These are phyloP conservation scores for Porogramme epimiltina DNA, from an alignment of 1,284 basidiomycete species.

Conservation along the genomic window DNA sequence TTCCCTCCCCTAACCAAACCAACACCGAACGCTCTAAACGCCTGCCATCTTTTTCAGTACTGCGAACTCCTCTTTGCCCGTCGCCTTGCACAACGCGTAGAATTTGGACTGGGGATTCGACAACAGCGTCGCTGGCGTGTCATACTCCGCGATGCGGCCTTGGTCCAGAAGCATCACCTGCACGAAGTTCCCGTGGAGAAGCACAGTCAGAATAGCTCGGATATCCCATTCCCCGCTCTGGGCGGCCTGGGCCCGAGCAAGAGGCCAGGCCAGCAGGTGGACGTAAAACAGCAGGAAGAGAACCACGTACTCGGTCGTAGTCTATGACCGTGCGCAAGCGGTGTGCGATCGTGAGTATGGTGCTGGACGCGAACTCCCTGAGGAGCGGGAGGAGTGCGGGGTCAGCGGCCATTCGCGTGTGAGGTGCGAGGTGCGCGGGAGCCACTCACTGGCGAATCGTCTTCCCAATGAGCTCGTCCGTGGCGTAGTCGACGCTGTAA, in stretches of 20 bases:
- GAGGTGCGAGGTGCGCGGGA: no score
- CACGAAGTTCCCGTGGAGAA: not conserved
- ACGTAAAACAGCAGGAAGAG: not conserved
- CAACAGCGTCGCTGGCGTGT: constrained; percentile 72
- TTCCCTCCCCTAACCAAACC: no score
- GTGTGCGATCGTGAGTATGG: constrained; percentile 64
- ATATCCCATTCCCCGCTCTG: no score
- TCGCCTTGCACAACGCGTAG: constrained; percentile 79
- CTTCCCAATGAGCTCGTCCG: constrained; percentile 72
- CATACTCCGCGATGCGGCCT: constrained; percentile 83
- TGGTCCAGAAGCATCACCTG: constrained; percentile 89
- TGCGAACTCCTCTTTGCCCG: constrained; percentile 79
- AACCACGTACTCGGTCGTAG: constrained; percentile 48
- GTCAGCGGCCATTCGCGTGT: no score
- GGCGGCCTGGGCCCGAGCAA: not conserved
- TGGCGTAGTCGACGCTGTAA: constrained; percentile 73
- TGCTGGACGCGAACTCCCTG: constrained; percentile 58
- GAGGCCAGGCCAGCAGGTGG: not conserved
- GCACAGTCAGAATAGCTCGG: constrained; percentile 1
- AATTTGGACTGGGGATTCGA: constrained; percentile 69
- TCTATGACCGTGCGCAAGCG: constrained; percentile 66
- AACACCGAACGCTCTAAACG: constrained; percentile 35
- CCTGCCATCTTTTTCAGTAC: constrained; percentile 71
- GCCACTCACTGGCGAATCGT: constrained; percentile 69
- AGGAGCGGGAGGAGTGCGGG: no score